Evolutionary conservation across 495 filamentous ascomycete genomes (phyloP).

Genomic region (Penicillium coprophilum): DNA sequence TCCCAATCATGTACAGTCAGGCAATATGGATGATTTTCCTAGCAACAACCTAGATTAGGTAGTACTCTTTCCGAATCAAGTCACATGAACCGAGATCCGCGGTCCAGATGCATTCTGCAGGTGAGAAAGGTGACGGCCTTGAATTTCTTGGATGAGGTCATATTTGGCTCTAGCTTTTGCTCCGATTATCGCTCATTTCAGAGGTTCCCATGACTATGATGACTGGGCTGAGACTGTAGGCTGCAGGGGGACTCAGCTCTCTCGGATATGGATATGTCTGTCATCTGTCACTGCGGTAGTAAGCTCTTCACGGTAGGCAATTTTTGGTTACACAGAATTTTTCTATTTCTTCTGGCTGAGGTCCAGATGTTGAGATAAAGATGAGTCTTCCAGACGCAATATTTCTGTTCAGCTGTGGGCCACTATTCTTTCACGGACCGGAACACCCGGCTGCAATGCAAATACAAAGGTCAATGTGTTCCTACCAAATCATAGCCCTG

Average conservation of each 20-base stretch:
- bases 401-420: not conserved
- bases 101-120: conserved; percentile 17
- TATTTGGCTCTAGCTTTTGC: not conserved
- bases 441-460: not conserved
- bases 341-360: not conserved
- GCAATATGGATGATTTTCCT: not conserved
- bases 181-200: conserved; percentile 7
- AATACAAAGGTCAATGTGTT: not conserved
- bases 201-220: not conserved
- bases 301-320: not conserved
- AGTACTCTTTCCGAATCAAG: not conserved
- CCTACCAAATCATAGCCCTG: too few species aligned
- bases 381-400: conserved; percentile 1
- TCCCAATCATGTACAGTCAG: not conserved
- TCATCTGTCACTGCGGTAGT: conserved; percentile 12
- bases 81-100: conserved; percentile 21
- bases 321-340: conserved; percentile 2
- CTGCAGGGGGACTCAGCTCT: not conserved
- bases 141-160: conserved; percentile 13
- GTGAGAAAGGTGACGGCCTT: conserved; percentile 5
- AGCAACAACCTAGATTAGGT: conserved; percentile 8
- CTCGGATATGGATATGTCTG: too few species aligned
- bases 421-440: conserved; percentile 1
- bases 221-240: conserved; percentile 4
- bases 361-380: conserved; percentile 5